Evolutionary conservation across 2,329 filamentous ascomycete genomes (phyloP).

Genomic region (Diaporthe citriasiana): DNA sequence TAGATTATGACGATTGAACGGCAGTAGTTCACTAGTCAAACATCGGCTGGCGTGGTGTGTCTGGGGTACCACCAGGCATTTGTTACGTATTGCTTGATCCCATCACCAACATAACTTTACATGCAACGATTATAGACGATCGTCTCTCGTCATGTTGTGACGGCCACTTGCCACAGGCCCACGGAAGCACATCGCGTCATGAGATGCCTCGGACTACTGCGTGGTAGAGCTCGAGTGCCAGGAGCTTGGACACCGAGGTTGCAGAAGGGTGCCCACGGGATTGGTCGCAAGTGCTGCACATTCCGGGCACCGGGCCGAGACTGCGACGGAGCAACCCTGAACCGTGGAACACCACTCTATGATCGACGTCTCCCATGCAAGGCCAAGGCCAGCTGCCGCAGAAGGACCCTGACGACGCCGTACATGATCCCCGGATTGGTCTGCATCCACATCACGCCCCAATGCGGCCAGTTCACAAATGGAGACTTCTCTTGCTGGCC

Average conservation of each 20-base stretch:
- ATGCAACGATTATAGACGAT: background rate
- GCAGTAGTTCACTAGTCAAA: slow-evolving; percentile 5
- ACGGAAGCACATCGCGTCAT: slow-evolving; percentile 22
- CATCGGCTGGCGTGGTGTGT: background rate
- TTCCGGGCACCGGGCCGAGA: slow-evolving; percentile 29
- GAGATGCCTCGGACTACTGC: slow-evolving; percentile 20
- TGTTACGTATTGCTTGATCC: background rate
- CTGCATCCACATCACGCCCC: slow-evolving; percentile 26
- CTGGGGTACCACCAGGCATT: background rate
- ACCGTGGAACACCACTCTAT: slow-evolving; percentile 22
- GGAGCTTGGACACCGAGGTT: slow-evolving; percentile 2
- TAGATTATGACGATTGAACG: slow-evolving; percentile 1
- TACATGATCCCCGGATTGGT: slow-evolving; percentile 25
- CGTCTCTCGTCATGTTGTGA: slow-evolving; percentile 3
- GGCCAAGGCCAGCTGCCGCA: slow-evolving; percentile 20
- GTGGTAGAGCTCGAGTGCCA: background rate
- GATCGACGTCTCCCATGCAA: slow-evolving; percentile 16
- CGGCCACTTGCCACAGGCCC: slow-evolving; percentile 2
- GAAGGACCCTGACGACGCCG: slow-evolving; percentile 21
- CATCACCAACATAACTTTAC: slow-evolving; percentile 4
- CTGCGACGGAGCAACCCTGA: slow-evolving; percentile 31
- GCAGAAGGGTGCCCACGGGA: slow-evolving; percentile 25
- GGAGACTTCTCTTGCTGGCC: slow-evolving; percentile 6
- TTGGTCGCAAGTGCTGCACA: slow-evolving; percentile 26
- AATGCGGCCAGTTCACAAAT: slow-evolving; percentile 6